Conservation (phyloP, 2,329 filamentous ascomycete species). For the Cladosporium sp. region DNA sequence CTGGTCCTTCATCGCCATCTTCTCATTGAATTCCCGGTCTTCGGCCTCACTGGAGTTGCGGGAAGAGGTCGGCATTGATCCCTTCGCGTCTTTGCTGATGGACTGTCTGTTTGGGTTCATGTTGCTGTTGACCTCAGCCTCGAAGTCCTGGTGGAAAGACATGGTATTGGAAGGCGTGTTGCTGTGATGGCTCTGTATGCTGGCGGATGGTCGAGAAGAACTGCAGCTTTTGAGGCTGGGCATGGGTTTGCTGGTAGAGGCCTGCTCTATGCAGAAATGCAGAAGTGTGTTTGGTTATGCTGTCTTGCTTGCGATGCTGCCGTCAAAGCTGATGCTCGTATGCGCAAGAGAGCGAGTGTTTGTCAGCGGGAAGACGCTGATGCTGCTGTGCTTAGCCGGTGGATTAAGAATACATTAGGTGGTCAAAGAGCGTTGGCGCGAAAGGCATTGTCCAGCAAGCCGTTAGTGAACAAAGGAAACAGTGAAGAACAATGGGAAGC, state of each 20-base stretch:
- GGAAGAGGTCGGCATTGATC: slow-evolving; percentile 21
- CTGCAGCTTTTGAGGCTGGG: slow-evolving; percentile 7
- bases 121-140: slow-evolving; percentile 37
- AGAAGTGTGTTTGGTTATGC: not conserved
- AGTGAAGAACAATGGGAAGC: slow-evolving; percentile 19
- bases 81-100: slow-evolving; percentile 23
- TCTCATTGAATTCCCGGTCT: slow-evolving; percentile 29
- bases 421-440: slow-evolving; percentile 16
- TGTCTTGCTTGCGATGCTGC: not conserved
- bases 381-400: not conserved
- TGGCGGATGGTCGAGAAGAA: not conserved
- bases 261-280: not conserved
- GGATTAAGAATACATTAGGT: slow-evolving; percentile 8
- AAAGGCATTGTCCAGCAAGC: slow-evolving; percentile 23
- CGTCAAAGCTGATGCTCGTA: not conserved
- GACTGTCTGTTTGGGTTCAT: slow-evolving; percentile 30
- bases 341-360: slow-evolving; percentile 5
- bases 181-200: slow-evolving; percentile 6
- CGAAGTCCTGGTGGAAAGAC: slow-evolving; percentile 36
- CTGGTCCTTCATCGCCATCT: slow-evolving; percentile 24
- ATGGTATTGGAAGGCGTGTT: slow-evolving; percentile 24
- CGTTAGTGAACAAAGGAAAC: slow-evolving; percentile 21
- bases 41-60: slow-evolving; percentile 22
- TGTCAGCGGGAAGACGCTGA: not conserved
- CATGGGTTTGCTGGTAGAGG: slow-evolving; percentile 17